Evolutionary conservation across 345 rosid genomes (phyloP), one percentile per base, ranked within the genome.

Genomic region (Rhodomyrtus tomentosa): DNA sequence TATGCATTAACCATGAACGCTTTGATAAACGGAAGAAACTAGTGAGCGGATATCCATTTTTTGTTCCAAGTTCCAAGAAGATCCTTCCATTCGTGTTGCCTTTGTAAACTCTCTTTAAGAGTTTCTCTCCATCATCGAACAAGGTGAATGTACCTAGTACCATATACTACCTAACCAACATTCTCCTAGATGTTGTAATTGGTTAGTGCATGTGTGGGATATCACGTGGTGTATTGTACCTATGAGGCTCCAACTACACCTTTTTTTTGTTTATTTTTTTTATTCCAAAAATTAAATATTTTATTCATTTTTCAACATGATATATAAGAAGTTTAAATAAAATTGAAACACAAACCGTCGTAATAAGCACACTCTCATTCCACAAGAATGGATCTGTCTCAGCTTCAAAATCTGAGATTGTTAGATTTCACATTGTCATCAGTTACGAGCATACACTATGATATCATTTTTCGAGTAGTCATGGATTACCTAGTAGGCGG

Each of bases 371-470:
- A 27, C 0, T 59, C 3, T 59, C 38, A 1, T 59, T 3, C 38
- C 7, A 29, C 10, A 14, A 29, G 0, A 29, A 59, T 9, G 5
- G 2, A 59, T 59, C 40, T 29, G 3, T 6, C 21, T 1, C 7
- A 6, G 2, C 5, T 3, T 29, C 7, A 14, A 27, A 16, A 29
- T 15, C 7, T 1, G 0, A 3, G 0, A 32, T 53, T 1, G 3
- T 3, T 3, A 1, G 10, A 62, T 32, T 22, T 32, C 24, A 0
- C 1, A 7, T 16, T 24, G 0, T 29, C 1, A 3, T 29, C 22
- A 4, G 0, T 7, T 0, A 0, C 3, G 4, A 62, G 24, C 55
- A 2, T 20, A 53, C 9, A 53, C 8, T 7, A 7, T 3, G 3
- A 62, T 62, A 1, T 29, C 22, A 1, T 16, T 29, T 29, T 3